Evolutionary conservation across 306 rosid species (phyloP), one percentile per base, ranked within the genome.

Genomic region (Glycine soja): DNA sequence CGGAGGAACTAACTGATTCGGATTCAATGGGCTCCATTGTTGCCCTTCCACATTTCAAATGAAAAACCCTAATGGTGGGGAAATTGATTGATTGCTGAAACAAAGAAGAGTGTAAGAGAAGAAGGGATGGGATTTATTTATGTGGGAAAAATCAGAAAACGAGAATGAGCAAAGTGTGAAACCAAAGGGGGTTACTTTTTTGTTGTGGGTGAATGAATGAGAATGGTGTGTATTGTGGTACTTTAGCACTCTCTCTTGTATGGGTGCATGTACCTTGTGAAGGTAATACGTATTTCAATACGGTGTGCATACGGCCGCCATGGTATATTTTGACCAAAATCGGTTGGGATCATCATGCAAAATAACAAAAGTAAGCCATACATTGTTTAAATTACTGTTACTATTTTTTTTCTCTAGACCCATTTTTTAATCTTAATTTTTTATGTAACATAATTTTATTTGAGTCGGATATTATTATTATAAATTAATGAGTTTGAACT

Each of bases 21-120:
- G 90, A 83, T 87, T 91, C 89, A 90, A 78, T 79, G 62, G 74
- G 51, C 69, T 78, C 91, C 98, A 92, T 94, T 85, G 81, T 56
- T 32, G 53, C 88, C 72, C 84, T 84, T 80, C 88, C 83, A 92
- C 97, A 94, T 94, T 89, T 91, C 93, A 90, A 80, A 50, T 67
- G 13, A 87, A 81, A 76, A 87, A 84, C 93, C 98, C 98, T 92
- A 90, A 86, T 16, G 79, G 52, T 38, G 36, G 74, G 73, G 52
- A 73, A 57, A 63, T 62, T 54, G 72, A 66, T 18, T 61, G 74
- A 34, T 7, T 42, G 32, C 19, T 7, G 15, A 74, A 53, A 68
- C 10, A 42, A 36, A 36, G n/a, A 46, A 68, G 16, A 24, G 30
- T 24, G 30, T 24, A 24, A 24, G 30, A 24, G 30, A 24, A 24